Conservation (phyloP, 805 yeast species). For the Nakazawaea ishiwadae region DNA sequence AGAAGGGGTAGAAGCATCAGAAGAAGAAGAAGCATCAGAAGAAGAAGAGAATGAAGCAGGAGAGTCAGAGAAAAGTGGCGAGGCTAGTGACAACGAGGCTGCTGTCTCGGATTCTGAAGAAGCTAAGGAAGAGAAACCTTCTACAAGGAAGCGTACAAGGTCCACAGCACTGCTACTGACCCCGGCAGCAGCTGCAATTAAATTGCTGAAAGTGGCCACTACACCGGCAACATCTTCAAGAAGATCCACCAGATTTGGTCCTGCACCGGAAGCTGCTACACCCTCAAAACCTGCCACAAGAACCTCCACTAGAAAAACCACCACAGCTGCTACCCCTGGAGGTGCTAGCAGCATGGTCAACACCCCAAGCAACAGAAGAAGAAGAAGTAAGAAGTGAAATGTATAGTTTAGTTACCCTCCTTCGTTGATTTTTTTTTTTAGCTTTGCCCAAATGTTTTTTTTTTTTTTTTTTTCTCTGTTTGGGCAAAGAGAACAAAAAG, state of each 20-base stretch:
- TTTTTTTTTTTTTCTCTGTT: background rate
- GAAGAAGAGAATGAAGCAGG: conserved; percentile 2
- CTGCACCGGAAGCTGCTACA: conserved; percentile 3
- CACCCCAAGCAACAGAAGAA: conserved; percentile 8
- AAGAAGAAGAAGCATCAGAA: background rate
- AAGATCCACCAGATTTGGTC: conserved; percentile 5
- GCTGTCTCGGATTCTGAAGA: background rate
- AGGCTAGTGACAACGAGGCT: background rate
- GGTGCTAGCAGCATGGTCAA: background rate
- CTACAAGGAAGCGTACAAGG: conserved; percentile 5
- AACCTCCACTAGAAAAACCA: conserved; percentile 3
- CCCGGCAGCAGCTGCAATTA: conserved; percentile 5
- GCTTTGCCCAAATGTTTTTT: no score
- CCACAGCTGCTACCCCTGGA: conserved; percentile 3
- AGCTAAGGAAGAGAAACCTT: background rate
- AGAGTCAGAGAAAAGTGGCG: background rate
- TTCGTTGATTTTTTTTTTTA: no score
- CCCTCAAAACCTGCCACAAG: conserved; percentile 12
- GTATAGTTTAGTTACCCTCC: no score
- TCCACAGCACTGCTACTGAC: conserved; percentile 9
- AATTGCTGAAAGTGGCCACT: background rate
- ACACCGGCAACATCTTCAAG: conserved; percentile 8
- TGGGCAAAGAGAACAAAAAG: background rate
- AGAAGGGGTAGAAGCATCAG: conserved; percentile 9
- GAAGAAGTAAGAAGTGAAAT: conserved; percentile 11